A percentile compares a stretch with the other conserved stretches of the same genome.
These are phyloP conservation scores for Ceratocystis eucalypticola DNA, from an alignment of 2,329 filamentous ascomycete genomes.

Conservation along the genomic window DNA sequence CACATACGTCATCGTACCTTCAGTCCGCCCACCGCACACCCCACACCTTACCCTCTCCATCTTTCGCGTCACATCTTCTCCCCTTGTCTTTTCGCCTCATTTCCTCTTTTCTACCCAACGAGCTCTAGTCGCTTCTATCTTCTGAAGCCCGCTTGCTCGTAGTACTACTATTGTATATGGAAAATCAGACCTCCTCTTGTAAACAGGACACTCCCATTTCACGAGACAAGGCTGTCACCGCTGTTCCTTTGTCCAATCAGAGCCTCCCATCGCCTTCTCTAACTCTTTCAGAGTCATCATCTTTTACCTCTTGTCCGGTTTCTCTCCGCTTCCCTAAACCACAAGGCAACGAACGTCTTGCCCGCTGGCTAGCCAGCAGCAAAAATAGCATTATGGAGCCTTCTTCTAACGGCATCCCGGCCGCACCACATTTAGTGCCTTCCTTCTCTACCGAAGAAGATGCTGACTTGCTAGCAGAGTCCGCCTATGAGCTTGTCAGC, in stretches of 20 bases:
- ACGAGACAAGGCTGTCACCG: background rate
- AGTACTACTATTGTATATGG: constrained; percentile 14
- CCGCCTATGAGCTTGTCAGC: constrained; percentile 44
- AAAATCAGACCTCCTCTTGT: constrained; percentile 5
- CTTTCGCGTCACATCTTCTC: background rate
- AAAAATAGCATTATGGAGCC: constrained; percentile 41
- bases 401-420: background rate
- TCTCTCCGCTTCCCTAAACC: constrained; percentile 44
- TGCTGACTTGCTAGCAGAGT: constrained; percentile 37
- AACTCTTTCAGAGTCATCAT: constrained; percentile 9
- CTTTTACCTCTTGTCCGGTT: constrained; percentile 31
- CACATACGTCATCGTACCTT: constrained; percentile 5
- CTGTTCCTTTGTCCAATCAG: background rate
- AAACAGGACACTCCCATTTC: constrained; percentile 12
- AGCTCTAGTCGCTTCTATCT: constrained; percentile 5
- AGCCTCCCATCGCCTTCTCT: constrained; percentile 6
- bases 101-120: background rate
- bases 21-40: background rate
- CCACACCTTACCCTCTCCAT: background rate
- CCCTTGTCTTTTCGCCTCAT: background rate
- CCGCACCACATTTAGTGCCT: constrained; percentile 7
- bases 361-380: constrained; percentile 46
- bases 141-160: constrained; percentile 12
- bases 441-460: constrained; percentile 25
- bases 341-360: constrained; percentile 41